Evolutionary conservation across 176 grass and related monocot species (phyloP).

Genomic region (maize (Zea mays)): Zm-B73-REFERENCE-NAM-5.0 NC_050104.1:96314501-96315000

Average conservation of each 20-base stretch:
- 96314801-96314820: not conserved
- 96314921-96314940: not conserved
- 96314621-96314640: not conserved
- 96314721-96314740: not conserved
- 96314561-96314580: slow-evolving; percentile 1
- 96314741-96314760: not conserved
- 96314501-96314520: slow-evolving; percentile 40
- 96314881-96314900: not conserved
- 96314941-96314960: not conserved
- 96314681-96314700: not conserved
- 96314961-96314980: not conserved
- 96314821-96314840: slow-evolving; percentile 4
- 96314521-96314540: slow-evolving; percentile 39
- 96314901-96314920: not conserved
- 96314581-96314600: slow-evolving; percentile 22
- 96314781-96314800: not conserved
- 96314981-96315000: not conserved
- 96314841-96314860: slow-evolving; percentile 17
- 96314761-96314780: slow-evolving; percentile 11
- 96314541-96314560: slow-evolving; percentile 40
- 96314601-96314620: not conserved
- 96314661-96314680: not conserved
- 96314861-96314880: not conserved
- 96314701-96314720: not conserved
- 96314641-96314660: not conserved